Conservation (phyloP, 2,329 filamentous ascomycete species). For the Dactylonectria macrodidyma region DNA sequence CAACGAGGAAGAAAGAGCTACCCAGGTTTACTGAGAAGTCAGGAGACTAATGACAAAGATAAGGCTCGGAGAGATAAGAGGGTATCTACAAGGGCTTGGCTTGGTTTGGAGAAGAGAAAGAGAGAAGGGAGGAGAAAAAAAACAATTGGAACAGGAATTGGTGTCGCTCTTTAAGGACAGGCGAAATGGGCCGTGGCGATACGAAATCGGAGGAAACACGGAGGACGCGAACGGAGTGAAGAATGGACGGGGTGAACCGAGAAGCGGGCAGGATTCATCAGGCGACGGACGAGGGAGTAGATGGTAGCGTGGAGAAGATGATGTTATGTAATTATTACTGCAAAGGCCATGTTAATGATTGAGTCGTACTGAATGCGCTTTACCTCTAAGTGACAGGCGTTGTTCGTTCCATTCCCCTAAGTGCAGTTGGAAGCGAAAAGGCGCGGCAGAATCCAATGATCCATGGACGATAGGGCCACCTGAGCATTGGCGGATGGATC, state of each 20-base stretch:
- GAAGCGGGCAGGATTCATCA: conserved; percentile 22
- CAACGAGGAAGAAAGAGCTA: not conserved
- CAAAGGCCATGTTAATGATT: conserved; percentile 32
- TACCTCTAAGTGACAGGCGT: conserved; percentile 32
- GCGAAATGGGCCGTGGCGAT: conserved; percentile 13
- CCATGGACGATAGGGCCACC: conserved; percentile 27
- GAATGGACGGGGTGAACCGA: conserved; percentile 17
- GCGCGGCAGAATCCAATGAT: conserved; percentile 34
- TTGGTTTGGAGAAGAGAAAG: conserved; percentile 23
- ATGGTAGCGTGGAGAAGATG: conserved; percentile 14
- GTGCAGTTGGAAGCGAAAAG: conserved; percentile 66
- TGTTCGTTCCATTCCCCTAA: conserved; percentile 65
- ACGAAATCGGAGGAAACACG: conserved; percentile 27
- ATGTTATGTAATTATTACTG: conserved; percentile 50
- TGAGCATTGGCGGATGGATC: conserved; percentile 20
- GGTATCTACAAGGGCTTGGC: conserved; percentile 14
- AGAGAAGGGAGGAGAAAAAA: not conserved
- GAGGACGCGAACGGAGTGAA: conserved; percentile 15
- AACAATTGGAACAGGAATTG: conserved; percentile 25
- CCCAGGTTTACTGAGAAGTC: not conserved
- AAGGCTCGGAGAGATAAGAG: conserved; percentile 20
- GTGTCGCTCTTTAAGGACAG: conserved; percentile 42
- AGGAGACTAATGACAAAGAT: conserved; percentile 11
- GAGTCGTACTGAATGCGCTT: conserved; percentile 28
- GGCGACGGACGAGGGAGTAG: conserved; percentile 33